Conservation (phyloP, 2,329 filamentous ascomycete genomes). For the Graphilbum fragrans region DNA sequence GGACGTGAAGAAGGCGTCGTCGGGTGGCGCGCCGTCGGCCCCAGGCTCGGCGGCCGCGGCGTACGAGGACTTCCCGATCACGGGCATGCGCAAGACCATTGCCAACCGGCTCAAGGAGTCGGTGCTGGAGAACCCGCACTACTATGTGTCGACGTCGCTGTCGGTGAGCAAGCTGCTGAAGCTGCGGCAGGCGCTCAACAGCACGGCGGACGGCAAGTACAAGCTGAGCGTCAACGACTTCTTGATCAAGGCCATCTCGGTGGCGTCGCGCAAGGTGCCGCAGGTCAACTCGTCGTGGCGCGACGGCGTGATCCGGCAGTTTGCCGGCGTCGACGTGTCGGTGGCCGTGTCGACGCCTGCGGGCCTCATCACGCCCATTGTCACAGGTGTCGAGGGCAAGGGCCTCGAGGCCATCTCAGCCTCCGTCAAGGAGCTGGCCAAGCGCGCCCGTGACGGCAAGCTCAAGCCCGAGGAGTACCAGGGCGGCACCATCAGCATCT, state of each 20-base stretch:
- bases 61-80: slow-evolving; percentile 76
- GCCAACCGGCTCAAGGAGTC: slow-evolving; percentile 84
- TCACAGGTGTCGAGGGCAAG: slow-evolving; percentile 75
- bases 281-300: slow-evolving; percentile 94
- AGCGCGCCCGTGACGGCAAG: slow-evolving; percentile 92
- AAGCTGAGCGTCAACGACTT: slow-evolving; percentile 99
- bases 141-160: slow-evolving; percentile 84
- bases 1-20: slow-evolving; percentile 78
- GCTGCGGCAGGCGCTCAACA: slow-evolving; percentile 88
- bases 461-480: slow-evolving; percentile 99
- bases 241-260: slow-evolving; percentile 88
- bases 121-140: slow-evolving; percentile 89
- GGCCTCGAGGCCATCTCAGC: slow-evolving; percentile 81
- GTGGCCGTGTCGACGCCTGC: slow-evolving; percentile 89
- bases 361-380: slow-evolving; percentile 95
- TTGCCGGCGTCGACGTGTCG: slow-evolving; percentile 86
- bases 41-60: slow-evolving; percentile 43
- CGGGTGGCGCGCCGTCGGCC: slow-evolving; percentile 40
- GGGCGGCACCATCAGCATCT: slow-evolving; percentile 97
- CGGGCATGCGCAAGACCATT: slow-evolving; percentile 96
- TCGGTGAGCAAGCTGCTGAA: slow-evolving; percentile 94
- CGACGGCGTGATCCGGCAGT: slow-evolving; percentile 80
- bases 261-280: slow-evolving; percentile 86
- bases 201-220: slow-evolving; percentile 80
- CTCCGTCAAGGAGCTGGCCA: slow-evolving; percentile 91